Evolutionary conservation across 225 moss, liverwort and hornwort genomes (phyloP).

Genomic region (Neckera pumila): DNA sequence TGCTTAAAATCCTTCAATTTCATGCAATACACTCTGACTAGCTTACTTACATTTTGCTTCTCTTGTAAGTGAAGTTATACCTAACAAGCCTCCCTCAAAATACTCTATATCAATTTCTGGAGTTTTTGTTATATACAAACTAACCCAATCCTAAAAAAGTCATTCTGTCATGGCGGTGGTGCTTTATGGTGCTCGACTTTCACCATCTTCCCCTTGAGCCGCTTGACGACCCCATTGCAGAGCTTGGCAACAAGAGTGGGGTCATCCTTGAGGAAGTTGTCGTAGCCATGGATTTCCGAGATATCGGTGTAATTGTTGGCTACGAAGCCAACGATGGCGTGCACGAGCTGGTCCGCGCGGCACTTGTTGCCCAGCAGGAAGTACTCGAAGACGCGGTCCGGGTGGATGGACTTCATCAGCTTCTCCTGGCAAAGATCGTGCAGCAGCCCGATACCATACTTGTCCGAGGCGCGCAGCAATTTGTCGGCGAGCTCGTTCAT

Average conservation of each 20-base stretch:
- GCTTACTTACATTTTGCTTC: no score
- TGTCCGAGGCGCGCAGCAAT: constrained; percentile 26
- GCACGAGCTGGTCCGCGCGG: constrained; percentile 24
- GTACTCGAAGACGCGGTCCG: constrained; percentile 24
- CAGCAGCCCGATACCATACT: constrained; percentile 8
- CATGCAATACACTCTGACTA: no score
- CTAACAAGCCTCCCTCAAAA: not conserved
- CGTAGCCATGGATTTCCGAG: constrained; percentile 15
- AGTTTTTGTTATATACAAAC: not conserved
- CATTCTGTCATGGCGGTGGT: not conserved
- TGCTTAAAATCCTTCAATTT: not conserved
- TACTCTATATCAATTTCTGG: not conserved
- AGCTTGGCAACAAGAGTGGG: constrained; percentile 28
- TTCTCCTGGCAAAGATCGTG: constrained; percentile 31
- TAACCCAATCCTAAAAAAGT: not conserved
- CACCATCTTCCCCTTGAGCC: constrained; percentile 12
- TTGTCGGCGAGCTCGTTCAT: constrained; percentile 25
- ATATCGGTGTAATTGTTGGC: constrained; percentile 15
- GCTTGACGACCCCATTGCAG: constrained; percentile 34
- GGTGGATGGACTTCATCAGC: constrained; percentile 29
- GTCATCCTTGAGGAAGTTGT: constrained; percentile 34
- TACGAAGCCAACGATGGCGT: constrained; percentile 14
- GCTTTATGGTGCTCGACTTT: not conserved
- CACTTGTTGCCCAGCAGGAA: constrained; percentile 24
- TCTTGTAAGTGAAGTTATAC: not conserved